phyloP scores from a whole-genome alignment of 2,329 filamentous ascomycete species.

The Colletotrichum zoysiae region DNA sequence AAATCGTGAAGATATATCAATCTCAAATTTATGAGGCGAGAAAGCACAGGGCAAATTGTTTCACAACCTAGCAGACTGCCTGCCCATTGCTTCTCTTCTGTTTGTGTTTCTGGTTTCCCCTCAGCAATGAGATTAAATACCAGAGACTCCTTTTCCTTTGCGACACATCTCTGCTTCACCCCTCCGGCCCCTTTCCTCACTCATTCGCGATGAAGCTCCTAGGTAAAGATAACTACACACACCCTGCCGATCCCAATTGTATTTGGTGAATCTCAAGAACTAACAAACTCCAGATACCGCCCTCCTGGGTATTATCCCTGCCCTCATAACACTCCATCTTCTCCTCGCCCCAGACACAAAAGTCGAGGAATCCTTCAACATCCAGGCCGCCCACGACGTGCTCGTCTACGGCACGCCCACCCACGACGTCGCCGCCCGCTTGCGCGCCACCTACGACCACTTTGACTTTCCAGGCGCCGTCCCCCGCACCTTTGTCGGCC shows the following conservation, averaged over 20 bases:
- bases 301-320: conserved; percentile 70
- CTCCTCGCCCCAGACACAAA: conserved; percentile 89
- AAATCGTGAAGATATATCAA: conserved; percentile 21
- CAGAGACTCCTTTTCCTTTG: neutral
- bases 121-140: conserved; percentile 13
- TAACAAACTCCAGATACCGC: conserved; percentile 55
- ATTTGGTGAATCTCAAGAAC: neutral
- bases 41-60: conserved; percentile 41
- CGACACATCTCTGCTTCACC: neutral
- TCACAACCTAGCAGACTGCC: conserved; percentile 12
- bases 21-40: conserved; percentile 27
- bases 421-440: conserved; percentile 62
- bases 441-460: conserved; percentile 84
- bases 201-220: conserved; percentile 44
- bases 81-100: conserved; percentile 8
- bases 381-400: conserved; percentile 94
- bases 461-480: conserved; percentile 91
- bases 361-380: conserved; percentile 98
- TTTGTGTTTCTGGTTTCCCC: neutral
- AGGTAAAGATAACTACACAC: conserved; percentile 33
- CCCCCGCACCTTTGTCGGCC: conserved; percentile 89
- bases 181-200: neutral
- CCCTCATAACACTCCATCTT: conserved; percentile 76
- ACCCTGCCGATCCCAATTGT: neutral
- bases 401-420: conserved; percentile 82